These are phyloP conservation scores for Mycena maculata DNA, from an alignment of 768 basidiomycete species.

Conservation along the genomic window DNA sequence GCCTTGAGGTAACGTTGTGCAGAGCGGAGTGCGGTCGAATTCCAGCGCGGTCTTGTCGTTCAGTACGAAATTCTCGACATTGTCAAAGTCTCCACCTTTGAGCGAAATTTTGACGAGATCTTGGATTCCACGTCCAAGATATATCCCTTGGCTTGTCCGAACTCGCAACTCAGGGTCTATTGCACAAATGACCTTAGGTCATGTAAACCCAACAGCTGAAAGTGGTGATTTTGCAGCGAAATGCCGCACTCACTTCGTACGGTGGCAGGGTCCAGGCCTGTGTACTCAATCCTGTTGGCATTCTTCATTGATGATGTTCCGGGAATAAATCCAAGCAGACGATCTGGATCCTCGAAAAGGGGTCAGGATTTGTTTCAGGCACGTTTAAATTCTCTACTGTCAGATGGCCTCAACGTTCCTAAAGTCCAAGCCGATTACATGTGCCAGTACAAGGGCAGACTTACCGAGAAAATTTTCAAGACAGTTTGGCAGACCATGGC, in stretches of 20 bases:
- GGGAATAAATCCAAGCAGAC: constrained; percentile 40
- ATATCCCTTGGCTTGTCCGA: not conserved
- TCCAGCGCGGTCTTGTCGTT: constrained; percentile 5
- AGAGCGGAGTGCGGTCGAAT: too few species aligned
- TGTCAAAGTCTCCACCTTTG: not conserved
- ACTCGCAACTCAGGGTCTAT: too few species aligned
- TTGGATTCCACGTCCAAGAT: not conserved
- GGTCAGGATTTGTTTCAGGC: constrained; percentile 39
- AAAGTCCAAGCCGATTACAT: constrained; percentile 46
- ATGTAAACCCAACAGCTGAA: not conserved
- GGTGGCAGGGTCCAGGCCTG: constrained; percentile 16
- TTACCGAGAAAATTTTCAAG: constrained; percentile 46
- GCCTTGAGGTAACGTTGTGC: too few species aligned
- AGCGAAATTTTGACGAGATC: not conserved
- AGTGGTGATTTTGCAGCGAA: not conserved
- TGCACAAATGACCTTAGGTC: too few species aligned
- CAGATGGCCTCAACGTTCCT: constrained; percentile 40
- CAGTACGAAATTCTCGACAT: not conserved
- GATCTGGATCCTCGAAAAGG: constrained; percentile 40
- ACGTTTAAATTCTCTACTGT: constrained; percentile 37
- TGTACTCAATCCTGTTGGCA: constrained; percentile 29
- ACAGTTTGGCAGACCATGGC: constrained; percentile 44
- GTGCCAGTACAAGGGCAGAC: constrained; percentile 41
- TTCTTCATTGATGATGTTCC: constrained; percentile 42
- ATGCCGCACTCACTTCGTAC: constrained; percentile 20